phyloP scores from a whole-genome alignment of 2,329 filamentous ascomycete genomes.

The Metarhizium anisopliae region DNA sequence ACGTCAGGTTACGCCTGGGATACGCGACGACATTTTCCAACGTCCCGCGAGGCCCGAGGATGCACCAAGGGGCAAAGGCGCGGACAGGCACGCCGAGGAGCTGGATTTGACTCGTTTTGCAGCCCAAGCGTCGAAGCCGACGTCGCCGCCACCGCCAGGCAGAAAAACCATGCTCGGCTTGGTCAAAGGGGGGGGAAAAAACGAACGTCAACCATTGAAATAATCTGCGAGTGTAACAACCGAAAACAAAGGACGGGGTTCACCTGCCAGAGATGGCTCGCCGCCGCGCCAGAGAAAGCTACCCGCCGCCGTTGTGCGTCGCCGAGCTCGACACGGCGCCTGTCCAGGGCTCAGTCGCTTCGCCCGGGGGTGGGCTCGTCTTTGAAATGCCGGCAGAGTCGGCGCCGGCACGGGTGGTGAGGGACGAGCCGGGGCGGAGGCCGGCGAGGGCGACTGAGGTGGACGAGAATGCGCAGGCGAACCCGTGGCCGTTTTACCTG shows the following conservation, averaged over 20 bases:
- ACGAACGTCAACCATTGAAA: no score
- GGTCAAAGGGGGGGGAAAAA: no score
- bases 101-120: no score
- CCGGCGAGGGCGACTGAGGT: not conserved
- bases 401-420: slow-evolving; percentile 6
- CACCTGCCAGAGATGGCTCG: slow-evolving; percentile 9
- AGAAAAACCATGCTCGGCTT: no score
- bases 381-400: slow-evolving; percentile 25
- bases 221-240: no score
- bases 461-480: slow-evolving; percentile 11
- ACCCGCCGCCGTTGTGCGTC: slow-evolving; percentile 17
- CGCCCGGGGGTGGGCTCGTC: slow-evolving; percentile 14
- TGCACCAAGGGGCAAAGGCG: no score
- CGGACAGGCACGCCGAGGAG: no score
- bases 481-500: slow-evolving; percentile 22
- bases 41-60: no score
- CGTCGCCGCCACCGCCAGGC: no score
- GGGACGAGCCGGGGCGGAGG: slow-evolving; percentile 4
- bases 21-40: no score
- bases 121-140: not conserved
- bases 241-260: no score
- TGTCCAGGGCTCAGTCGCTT: slow-evolving; percentile 8
- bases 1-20: no score
- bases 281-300: slow-evolving; percentile 6
- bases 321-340: slow-evolving; percentile 21